phyloP scores from a whole-genome alignment of 2,329 filamentous ascomycete genomes.

The Nigrospora sphaerica region DNA sequence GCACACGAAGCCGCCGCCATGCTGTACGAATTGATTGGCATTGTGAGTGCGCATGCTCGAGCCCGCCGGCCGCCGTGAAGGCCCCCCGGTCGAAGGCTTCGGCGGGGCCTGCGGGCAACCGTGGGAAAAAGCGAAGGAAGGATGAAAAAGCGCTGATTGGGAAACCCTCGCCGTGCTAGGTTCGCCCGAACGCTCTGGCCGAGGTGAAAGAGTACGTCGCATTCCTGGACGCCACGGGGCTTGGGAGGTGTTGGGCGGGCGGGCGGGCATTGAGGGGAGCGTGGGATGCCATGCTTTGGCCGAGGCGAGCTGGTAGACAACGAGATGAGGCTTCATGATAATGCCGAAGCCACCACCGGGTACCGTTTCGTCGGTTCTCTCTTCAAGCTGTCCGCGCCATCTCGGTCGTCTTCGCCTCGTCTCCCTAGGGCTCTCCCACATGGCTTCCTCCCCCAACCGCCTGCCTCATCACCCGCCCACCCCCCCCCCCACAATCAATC shows the following conservation, averaged over 20 bases:
- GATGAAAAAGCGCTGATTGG: too few species aligned
- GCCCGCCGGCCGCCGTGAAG: background rate
- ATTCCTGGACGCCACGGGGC: too few species aligned
- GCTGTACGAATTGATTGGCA: constrained; percentile 96
- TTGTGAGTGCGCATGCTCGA: constrained; percentile 51
- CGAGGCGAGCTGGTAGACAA: too few species aligned
- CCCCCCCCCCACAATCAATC: background rate
- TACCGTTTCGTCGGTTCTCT: constrained; percentile 4
- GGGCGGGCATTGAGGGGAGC: too few species aligned
- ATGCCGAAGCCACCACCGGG: background rate
- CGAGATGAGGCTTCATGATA: too few species aligned
- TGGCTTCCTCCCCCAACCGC: background rate
- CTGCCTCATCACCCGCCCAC: background rate
- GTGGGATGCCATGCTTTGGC: too few species aligned
- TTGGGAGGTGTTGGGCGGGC: too few species aligned
- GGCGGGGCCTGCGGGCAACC: too few species aligned
- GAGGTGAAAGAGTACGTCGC: constrained; percentile 87
- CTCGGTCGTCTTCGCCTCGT: background rate
- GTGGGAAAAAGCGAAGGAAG: too few species aligned
- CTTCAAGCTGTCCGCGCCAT: constrained; percentile 1
- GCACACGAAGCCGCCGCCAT: constrained; percentile 38
- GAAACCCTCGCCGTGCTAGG: constrained; percentile 41
- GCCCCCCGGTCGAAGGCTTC: background rate
- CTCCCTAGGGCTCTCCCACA: background rate
- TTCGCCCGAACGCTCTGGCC: constrained; percentile 79